Base-by-base conservation (phyloP, 1,284 basidiomycete species). In the Heliocybe sulcata region DNA sequence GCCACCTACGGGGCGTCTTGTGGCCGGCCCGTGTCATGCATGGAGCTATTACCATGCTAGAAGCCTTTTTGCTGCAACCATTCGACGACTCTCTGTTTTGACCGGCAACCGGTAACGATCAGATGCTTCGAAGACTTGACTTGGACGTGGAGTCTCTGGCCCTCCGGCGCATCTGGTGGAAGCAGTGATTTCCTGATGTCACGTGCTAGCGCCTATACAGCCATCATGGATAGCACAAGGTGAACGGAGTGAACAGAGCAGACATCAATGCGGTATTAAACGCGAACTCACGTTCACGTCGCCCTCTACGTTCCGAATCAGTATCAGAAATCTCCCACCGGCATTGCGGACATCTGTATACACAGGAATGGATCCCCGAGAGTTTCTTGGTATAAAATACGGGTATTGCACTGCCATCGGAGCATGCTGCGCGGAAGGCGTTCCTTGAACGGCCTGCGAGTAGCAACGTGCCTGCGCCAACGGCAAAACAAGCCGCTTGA, bases 301-400 rank as follows among this genome's bases (percentile, higher is more conserved):
- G 16, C 80, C 80, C 45, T 77, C 64, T 4, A 82, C 69, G 65
- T 81, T 77, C 52, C 73, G 72, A 56, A 81, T 70, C 20, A 69
- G 68, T 45, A 77, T 68, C 29, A 79, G 69, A 60, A 81, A 72
- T 56, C 79, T 77, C 4, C 81, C 77, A 56, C 82, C 77, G 29
- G 69, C 79, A 65, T 85, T 87, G 60, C 83, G 81, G 54, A 86
- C 67, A 66, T 89, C 85, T 38, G 83, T 80, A 67, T 87, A 89
- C 22, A 90, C 83, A 51, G 87, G 87, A 26, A 90, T 75, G 51
- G 78, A 77, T 35, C 84, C 84, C 54, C 74, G 74, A 42, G 77
- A 67, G 67, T 85, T 90, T 58, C 87, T 79, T 27, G 77, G 75
- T 53, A 90, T 72, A 56, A 77, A 79, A 68, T 87, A 90, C 38